Conservation (phyloP, 108 stramenopile genomes). For the Skeletonema potamos region DNA sequence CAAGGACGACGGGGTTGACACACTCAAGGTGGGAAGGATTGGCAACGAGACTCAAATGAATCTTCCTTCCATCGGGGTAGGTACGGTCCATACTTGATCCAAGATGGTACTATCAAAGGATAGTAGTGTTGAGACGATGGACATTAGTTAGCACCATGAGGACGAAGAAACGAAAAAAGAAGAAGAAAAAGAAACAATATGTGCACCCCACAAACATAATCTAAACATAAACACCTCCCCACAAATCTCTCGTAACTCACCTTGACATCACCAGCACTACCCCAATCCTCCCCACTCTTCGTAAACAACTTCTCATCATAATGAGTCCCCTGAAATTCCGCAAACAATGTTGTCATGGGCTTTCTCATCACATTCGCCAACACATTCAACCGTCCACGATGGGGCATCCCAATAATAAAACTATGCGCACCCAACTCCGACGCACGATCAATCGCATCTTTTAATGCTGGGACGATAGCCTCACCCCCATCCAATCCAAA, state of each 20-base stretch:
- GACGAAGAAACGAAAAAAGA: background rate
- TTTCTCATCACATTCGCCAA: slow-evolving; percentile 99
- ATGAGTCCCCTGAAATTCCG: slow-evolving; percentile 97
- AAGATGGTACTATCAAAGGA: slow-evolving; percentile 84
- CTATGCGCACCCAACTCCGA: slow-evolving; percentile 92
- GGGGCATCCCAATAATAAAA: slow-evolving; percentile 99
- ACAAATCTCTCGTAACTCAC: no score
- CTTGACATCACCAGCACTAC: slow-evolving; percentile 95
- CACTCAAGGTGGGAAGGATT: slow-evolving; percentile 99
- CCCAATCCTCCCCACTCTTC: slow-evolving; percentile 79
- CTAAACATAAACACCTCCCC: no score
- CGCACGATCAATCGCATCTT: slow-evolving; percentile 96
- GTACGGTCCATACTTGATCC: slow-evolving; percentile 98
- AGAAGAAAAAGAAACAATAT: background rate
- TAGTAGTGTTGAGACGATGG: background rate
- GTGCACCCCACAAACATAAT: no score
- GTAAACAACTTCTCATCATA: slow-evolving; percentile 81
- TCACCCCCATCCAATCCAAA: slow-evolving; percentile 99
- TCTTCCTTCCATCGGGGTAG: slow-evolving; percentile 94
- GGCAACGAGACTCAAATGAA: slow-evolving; percentile 95
- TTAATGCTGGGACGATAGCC: slow-evolving; percentile 93
- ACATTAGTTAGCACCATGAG: background rate
- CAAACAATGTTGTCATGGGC: slow-evolving; percentile 97
- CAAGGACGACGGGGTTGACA: slow-evolving; percentile 95
- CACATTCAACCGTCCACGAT: slow-evolving; percentile 96